Evolutionary conservation across 441 rosid genomes (phyloP).

Genomic region (Pelargonium exstipulatum): DNA sequence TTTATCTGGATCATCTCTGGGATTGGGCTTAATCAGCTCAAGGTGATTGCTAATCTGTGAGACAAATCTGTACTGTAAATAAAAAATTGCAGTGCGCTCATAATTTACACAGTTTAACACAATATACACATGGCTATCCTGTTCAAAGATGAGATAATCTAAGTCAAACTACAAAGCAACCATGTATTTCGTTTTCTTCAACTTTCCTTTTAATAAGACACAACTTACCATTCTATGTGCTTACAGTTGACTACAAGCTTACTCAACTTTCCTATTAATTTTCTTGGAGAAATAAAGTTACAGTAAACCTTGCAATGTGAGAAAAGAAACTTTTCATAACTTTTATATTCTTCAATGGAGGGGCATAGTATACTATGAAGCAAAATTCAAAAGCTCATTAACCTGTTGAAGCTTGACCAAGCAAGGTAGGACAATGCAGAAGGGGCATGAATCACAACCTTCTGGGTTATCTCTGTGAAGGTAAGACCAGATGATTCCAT

Average conservation of each 20-base stretch:
- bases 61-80: conserved; percentile 16
- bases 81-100: conserved; percentile 3
- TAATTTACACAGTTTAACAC: not conserved
- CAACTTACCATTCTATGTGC: too few species aligned
- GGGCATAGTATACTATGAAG: not conserved
- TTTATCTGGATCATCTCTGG: conserved; percentile 76
- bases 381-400: conserved; percentile 8
- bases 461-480: conserved; percentile 78
- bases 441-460: conserved; percentile 95
- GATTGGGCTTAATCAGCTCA: conserved; percentile 89
- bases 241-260: not conserved
- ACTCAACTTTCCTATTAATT: not conserved
- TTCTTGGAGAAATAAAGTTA: not conserved
- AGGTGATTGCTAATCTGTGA: conserved; percentile 84
- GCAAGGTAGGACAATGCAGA: conserved; percentile 91
- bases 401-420: conserved; percentile 94
- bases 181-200: too few species aligned
- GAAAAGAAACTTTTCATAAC: not conserved
- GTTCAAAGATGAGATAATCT: too few species aligned
- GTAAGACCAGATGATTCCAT: conserved; percentile 83
- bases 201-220: too few species aligned
- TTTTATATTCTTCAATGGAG: not conserved
- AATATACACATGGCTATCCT: too few species aligned
- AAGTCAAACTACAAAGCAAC: too few species aligned
- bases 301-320: not conserved